phyloP scores from a whole-genome alignment of 495 filamentous ascomycete genomes.

The Aspergillus haitiensis region DNA sequence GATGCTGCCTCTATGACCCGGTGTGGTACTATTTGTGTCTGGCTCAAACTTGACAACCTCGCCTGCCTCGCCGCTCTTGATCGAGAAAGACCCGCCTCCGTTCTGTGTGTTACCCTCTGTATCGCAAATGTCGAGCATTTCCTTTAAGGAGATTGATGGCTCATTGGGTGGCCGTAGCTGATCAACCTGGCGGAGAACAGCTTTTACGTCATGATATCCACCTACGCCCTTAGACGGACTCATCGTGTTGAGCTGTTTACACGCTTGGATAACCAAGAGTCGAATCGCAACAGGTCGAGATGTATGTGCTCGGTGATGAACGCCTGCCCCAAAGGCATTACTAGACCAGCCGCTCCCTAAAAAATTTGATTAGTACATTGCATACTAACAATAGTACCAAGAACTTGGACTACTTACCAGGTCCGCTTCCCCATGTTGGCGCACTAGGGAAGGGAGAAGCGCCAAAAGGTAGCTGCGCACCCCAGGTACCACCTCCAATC shows the following conservation, averaged over 20 bases:
- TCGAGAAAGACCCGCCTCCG: slow-evolving; percentile 80
- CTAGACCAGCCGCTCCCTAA: slow-evolving; percentile 51
- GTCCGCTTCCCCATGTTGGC: slow-evolving; percentile 43
- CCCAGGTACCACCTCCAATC: slow-evolving; percentile 42
- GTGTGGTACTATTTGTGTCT: slow-evolving; percentile 43
- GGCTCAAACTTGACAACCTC: slow-evolving; percentile 64
- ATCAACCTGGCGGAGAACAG: slow-evolving; percentile 67
- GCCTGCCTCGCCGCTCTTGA: slow-evolving; percentile 52
- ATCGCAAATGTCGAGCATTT: slow-evolving; percentile 87
- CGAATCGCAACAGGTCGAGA: slow-evolving; percentile 58
- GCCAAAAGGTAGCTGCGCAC: slow-evolving; percentile 45
- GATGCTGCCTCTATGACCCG: slow-evolving; percentile 44
- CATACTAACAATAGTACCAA: background rate
- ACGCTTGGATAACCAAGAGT: slow-evolving; percentile 58
- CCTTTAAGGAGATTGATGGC: slow-evolving; percentile 60
- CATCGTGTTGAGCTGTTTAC: slow-evolving; percentile 53
- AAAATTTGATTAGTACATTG: slow-evolving; percentile 23
- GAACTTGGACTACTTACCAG: slow-evolving; percentile 35
- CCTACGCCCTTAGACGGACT: slow-evolving; percentile 33
- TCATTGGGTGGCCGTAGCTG: slow-evolving; percentile 56
- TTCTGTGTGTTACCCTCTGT: slow-evolving; percentile 85
- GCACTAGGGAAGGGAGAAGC: slow-evolving; percentile 40
- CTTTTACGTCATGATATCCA: slow-evolving; percentile 66
- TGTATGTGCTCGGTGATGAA: slow-evolving; percentile 45
- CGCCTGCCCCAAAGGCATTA: slow-evolving; percentile 51